Conservation (phyloP, 352 stramenopile species). For the Elongisporangium anandrum region DNA sequence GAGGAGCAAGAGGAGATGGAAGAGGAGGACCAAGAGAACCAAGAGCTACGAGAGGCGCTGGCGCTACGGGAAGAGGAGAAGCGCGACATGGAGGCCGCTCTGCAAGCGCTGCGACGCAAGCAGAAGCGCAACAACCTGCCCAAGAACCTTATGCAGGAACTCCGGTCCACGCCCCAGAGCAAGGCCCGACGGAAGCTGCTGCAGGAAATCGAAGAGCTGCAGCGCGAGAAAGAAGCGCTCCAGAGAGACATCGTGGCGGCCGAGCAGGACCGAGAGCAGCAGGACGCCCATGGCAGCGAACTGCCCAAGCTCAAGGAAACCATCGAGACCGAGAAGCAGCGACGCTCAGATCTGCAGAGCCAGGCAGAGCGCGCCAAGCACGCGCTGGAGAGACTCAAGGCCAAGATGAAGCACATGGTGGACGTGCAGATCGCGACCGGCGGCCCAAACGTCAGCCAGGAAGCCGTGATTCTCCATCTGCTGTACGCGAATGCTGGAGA, state of each 20-base stretch:
- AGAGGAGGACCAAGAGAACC: constrained; percentile 9
- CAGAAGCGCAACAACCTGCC: constrained; percentile 12
- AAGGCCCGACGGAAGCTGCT: constrained; percentile 15
- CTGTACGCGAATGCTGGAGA: constrained; percentile 57
- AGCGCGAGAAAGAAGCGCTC: constrained; percentile 35
- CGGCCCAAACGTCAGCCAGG: constrained; percentile 36
- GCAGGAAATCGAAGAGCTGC: constrained; percentile 30
- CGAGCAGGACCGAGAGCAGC: constrained; percentile 32
- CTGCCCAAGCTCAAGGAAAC: constrained; percentile 31
- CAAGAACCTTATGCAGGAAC: constrained; percentile 7
- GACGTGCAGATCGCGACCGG: constrained; percentile 53
- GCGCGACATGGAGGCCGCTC: constrained; percentile 51
- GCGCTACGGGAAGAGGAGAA: constrained; percentile 54
- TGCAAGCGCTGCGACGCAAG: constrained; percentile 46
- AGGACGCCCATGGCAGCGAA: constrained; percentile 29
- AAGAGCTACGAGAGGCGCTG: constrained; percentile 37
- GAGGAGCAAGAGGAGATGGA: constrained; percentile 13
- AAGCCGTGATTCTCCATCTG: constrained; percentile 59
- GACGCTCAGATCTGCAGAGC: constrained; percentile 15
- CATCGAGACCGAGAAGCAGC: constrained; percentile 19
- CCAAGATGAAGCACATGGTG: constrained; percentile 67
- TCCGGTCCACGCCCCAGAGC: not conserved
- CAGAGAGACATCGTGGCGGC: constrained; percentile 40
- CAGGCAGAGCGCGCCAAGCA: constrained; percentile 36
- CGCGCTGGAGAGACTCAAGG: constrained; percentile 36